Percentiles rank a stretch among this genome's conserved stretches.
Conservation (phyloP, 2,329 filamentous ascomycete genomes). For the Cordyceps javanica region DNA sequence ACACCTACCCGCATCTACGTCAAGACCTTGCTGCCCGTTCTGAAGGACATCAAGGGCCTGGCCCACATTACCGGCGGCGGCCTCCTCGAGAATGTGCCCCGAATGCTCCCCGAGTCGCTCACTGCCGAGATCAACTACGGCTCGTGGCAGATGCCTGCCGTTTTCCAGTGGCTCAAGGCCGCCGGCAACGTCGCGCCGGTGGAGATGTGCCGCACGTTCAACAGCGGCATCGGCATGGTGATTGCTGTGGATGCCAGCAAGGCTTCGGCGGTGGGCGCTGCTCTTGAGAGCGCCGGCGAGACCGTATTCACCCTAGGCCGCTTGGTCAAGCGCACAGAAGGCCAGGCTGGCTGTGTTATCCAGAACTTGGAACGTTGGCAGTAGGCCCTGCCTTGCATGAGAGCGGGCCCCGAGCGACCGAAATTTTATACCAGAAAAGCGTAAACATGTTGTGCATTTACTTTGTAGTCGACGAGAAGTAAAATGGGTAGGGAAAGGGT, state of each 20-base stretch:
- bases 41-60: slow-evolving; percentile 75
- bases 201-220: slow-evolving; percentile 92
- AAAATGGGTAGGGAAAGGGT: too few species aligned
- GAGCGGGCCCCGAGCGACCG: too few species aligned
- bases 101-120: slow-evolving; percentile 77
- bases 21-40: slow-evolving; percentile 64
- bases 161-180: slow-evolving; percentile 82
- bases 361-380: slow-evolving; percentile 29
- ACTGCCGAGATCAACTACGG: slow-evolving; percentile 74
- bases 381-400: slow-evolving; percentile 1
- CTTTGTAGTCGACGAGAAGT: background rate
- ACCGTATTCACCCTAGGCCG: slow-evolving; percentile 70
- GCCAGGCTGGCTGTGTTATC: slow-evolving; percentile 27
- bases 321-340: slow-evolving; percentile 52
- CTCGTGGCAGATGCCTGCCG: slow-evolving; percentile 67
- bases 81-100: slow-evolving; percentile 86
- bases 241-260: slow-evolving; percentile 65
- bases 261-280: slow-evolving; percentile 52
- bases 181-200: slow-evolving; percentile 61
- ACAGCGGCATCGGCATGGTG: slow-evolving; percentile 93
- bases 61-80: slow-evolving; percentile 97
- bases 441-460: background rate
- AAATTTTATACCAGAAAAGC: background rate
- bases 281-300: slow-evolving; percentile 65
- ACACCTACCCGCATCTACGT: slow-evolving; percentile 95